These are phyloP conservation scores for Trifolium pratense DNA, from an alignment of 306 rosid genomes.

Conservation along the genomic window DNA sequence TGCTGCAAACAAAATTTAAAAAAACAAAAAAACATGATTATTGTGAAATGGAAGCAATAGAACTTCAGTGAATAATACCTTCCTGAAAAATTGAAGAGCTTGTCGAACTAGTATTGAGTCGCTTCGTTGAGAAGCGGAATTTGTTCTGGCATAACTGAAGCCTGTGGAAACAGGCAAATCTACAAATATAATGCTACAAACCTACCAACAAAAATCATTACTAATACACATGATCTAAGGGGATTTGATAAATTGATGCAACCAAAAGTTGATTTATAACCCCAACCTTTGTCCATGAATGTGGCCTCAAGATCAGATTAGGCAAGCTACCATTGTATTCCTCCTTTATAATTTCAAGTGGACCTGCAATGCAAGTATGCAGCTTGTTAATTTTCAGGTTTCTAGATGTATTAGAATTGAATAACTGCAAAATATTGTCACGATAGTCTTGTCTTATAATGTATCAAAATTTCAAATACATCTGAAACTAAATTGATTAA, in stretches of 20 bases:
- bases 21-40: background rate
- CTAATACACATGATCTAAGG: background rate
- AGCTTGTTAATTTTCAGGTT: too few species aligned
- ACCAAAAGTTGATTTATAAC: background rate
- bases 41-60: background rate
- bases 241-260: slow-evolving; percentile 8
- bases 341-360: slow-evolving; percentile 50
- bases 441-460: too few species aligned
- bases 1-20: background rate
- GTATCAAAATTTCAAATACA: too few species aligned
- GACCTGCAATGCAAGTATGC: slow-evolving; percentile 46
- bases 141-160: slow-evolving; percentile 61
- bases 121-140: slow-evolving; percentile 35
- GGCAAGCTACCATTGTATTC: slow-evolving; percentile 62
- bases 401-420: too few species aligned
- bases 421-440: too few species aligned
- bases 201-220: slow-evolving; percentile 30
- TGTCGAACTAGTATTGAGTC: slow-evolving; percentile 52
- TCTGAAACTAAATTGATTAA: too few species aligned
- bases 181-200: slow-evolving; percentile 59
- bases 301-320: slow-evolving; percentile 48
- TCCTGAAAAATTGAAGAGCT: slow-evolving; percentile 57
- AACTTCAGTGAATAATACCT: slow-evolving; percentile 39
- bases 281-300: slow-evolving; percentile 79
- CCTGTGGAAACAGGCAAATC: slow-evolving; percentile 76